These are phyloP conservation scores for Suillus subalutaceus DNA, from an alignment of 768 basidiomycete species.

Conservation along the genomic window DNA sequence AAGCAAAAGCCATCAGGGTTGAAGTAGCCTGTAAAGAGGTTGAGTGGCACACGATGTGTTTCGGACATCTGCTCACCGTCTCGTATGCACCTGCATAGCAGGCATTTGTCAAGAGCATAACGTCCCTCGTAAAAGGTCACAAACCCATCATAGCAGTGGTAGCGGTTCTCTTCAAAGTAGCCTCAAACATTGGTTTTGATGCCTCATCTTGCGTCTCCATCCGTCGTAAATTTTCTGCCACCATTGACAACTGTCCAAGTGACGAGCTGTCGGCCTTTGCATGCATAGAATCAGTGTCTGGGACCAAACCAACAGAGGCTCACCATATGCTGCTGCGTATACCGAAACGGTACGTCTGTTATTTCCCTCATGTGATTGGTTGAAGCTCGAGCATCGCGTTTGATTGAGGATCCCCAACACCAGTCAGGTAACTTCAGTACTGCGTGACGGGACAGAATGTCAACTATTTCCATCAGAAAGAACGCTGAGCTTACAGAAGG, in stretches of 20 bases:
- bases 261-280: background rate
- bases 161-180: conserved; percentile 15
- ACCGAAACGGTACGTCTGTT: conserved; percentile 7
- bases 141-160: conserved; percentile 18
- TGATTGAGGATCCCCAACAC: conserved; percentile 17
- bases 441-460: background rate
- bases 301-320: background rate
- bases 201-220: conserved; percentile 19
- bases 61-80: conserved; percentile 14
- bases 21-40: conserved; percentile 13
- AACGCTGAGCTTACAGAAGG: conserved; percentile 16
- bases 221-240: conserved; percentile 16
- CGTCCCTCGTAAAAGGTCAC: background rate
- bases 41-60: background rate
- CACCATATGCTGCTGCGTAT: conserved; percentile 15
- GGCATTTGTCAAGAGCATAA: background rate
- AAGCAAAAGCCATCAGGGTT: conserved; percentile 10
- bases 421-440: conserved; percentile 18
- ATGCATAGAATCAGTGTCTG: background rate
- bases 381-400: conserved; percentile 8
- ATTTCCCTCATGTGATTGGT: background rate
- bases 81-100: conserved; percentile 21
- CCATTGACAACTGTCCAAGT: conserved; percentile 10
- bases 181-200: conserved; percentile 6
- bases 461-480: background rate